Percentiles rank a stretch among this genome's conserved stretches.
Evolutionary conservation across 495 filamentous ascomycete species (phyloP).

Genomic region (Daldinia decipiens): DNA sequence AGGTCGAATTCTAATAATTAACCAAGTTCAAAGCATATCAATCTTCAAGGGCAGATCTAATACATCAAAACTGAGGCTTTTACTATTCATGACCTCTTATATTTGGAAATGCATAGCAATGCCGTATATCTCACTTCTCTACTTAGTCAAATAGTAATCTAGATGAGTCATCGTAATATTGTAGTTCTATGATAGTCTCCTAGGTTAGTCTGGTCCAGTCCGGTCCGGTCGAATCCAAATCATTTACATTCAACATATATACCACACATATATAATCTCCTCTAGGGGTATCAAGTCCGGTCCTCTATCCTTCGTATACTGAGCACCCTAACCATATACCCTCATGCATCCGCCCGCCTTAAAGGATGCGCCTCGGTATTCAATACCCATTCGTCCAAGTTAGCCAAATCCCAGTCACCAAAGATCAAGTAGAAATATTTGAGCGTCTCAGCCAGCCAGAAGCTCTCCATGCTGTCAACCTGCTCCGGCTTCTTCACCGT

Average conservation of each 20-base stretch:
- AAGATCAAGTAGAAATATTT: constrained; percentile 92
- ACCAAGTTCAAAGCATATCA: too few relatives aligned
- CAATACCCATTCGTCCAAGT: constrained; percentile 63
- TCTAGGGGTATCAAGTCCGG: constrained; percentile 27
- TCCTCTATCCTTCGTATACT: constrained; percentile 9
- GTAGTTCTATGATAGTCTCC: neutral
- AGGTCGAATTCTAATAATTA: too few relatives aligned
- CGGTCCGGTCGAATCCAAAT: neutral
- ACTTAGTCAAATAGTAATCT: neutral
- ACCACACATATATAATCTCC: constrained; percentile 5
- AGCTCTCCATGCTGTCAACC: constrained; percentile 62
- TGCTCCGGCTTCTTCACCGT: constrained; percentile 42
- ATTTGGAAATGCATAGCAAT: neutral
- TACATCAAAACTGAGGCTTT: too few relatives aligned
- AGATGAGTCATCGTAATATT: neutral
- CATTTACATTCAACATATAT: neutral
- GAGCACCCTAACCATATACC: neutral
- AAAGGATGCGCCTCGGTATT: constrained; percentile 86
- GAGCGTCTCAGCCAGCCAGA: constrained; percentile 74
- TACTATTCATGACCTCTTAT: too few relatives aligned
- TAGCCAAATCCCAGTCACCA: constrained; percentile 73
- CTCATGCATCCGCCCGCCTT: constrained; percentile 56
- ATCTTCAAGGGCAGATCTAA: too few relatives aligned
- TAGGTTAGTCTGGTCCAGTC: neutral
- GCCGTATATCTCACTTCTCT: neutral